Percentiles rank a stretch among this genome's conserved stretches.
phyloP scores from a whole-genome alignment of 2,329 filamentous ascomycete genomes.

The Plenodomus lindquistii region DNA sequence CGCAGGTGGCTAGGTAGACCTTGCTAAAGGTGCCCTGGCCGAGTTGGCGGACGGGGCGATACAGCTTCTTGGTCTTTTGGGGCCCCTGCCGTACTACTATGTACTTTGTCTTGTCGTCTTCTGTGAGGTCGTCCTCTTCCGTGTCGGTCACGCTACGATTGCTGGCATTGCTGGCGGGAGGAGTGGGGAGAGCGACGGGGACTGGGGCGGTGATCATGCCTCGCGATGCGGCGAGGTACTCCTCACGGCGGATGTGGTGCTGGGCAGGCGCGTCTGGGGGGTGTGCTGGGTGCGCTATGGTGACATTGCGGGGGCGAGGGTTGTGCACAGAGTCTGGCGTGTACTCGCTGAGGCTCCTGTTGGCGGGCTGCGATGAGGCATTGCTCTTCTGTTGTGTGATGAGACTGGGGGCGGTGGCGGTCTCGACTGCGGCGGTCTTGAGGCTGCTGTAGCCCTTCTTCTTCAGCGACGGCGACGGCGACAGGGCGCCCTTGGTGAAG shows the following conservation, averaged over 20 bases:
- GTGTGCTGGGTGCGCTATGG: slow-evolving; percentile 57
- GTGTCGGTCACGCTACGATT: slow-evolving; percentile 60
- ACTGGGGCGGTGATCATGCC: slow-evolving; percentile 68
- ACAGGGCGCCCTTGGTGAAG: slow-evolving; percentile 37
- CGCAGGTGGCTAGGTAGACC: slow-evolving; percentile 86
- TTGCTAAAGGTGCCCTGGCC: slow-evolving; percentile 96
- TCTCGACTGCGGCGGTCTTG: slow-evolving; percentile 48
- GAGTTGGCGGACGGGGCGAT: slow-evolving; percentile 77
- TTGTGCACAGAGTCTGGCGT: slow-evolving; percentile 71
- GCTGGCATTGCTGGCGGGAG: slow-evolving; percentile 72
- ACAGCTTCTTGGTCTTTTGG: slow-evolving; percentile 75
- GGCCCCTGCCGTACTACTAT: slow-evolving; percentile 56
- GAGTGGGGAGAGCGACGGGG: slow-evolving; percentile 63
- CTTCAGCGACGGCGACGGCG: slow-evolving; percentile 46
- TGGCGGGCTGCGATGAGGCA: slow-evolving; percentile 61
- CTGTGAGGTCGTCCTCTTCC: slow-evolving; percentile 54
- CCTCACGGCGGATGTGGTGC: slow-evolving; percentile 70
- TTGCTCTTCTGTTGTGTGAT: slow-evolving; percentile 28
- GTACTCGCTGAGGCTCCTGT: slow-evolving; percentile 89
- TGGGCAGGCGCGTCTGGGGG: slow-evolving; percentile 55
- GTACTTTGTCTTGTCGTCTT: slow-evolving; percentile 49
- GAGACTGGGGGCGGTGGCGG: slow-evolving; percentile 32
- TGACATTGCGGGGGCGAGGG: slow-evolving; percentile 70
- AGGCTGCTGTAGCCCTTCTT: slow-evolving; percentile 54
- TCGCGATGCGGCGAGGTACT: slow-evolving; percentile 76